phyloP scores from a whole-genome alignment of 2,329 filamentous ascomycete species.

The Huntiella moniliformis region DNA sequence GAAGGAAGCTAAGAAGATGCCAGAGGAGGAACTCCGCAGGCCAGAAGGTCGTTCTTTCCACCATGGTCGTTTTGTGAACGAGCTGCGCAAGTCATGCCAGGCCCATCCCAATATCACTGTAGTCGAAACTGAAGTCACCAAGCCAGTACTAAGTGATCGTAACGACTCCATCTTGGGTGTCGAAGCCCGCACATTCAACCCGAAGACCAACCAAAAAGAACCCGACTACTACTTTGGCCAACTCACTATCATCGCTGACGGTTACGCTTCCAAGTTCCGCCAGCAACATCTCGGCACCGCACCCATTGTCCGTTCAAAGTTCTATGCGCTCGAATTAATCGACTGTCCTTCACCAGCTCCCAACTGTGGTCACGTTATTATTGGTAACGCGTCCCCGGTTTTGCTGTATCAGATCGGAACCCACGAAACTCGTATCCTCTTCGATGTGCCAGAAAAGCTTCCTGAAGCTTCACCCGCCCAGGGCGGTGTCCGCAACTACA shows the following conservation, averaged over 20 bases:
- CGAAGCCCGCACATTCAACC: conserved; percentile 46
- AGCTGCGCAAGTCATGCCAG: conserved; percentile 57
- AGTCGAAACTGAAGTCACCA: conserved; percentile 71
- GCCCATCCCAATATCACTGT: conserved; percentile 69
- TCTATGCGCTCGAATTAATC: conserved; percentile 83
- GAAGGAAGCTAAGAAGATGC: conserved; percentile 16
- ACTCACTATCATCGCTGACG: conserved; percentile 78
- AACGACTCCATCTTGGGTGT: conserved; percentile 66
- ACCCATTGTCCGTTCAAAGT: conserved; percentile 63
- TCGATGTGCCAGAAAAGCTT: conserved; percentile 67
- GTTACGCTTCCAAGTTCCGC: conserved; percentile 81
- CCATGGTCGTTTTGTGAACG: conserved; percentile 80
- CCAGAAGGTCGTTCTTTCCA: conserved; percentile 65
- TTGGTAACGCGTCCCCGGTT: conserved; percentile 57
- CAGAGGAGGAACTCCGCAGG: conserved; percentile 27
- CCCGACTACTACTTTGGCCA: conserved; percentile 70
- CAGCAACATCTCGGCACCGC: conserved; percentile 51
- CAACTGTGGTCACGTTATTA: conserved; percentile 70
- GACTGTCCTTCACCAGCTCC: conserved; percentile 62
- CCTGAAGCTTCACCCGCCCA: conserved; percentile 52
- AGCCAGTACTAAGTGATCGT: conserved; percentile 51
- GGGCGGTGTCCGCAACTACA: conserved; percentile 72
- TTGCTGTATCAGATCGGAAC: conserved; percentile 94
- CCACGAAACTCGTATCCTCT: conserved; percentile 75
- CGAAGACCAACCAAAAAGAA: conserved; percentile 33